Evolutionary conservation across 768 basidiomycete genomes (phyloP), one percentile per base, ranked within the genome.

Genomic region (Clitopilus hobsonii): DNA sequence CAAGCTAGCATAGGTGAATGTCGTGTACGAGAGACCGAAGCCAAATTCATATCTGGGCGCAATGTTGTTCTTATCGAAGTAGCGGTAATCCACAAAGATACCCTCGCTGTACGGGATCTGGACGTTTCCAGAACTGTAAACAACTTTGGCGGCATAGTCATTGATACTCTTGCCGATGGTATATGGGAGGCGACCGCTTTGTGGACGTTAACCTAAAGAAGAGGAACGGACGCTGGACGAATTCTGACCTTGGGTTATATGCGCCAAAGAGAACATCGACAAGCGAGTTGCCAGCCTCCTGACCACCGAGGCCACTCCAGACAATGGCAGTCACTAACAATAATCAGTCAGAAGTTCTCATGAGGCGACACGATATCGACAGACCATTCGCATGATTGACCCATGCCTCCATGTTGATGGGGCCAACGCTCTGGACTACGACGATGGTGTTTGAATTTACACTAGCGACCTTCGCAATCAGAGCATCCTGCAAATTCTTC

Each of bases 391-490:
- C 66, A 58, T 85, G 72, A 51, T 75, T 74, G 38, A 82, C 79
- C 81, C 84, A 85, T 20, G 76, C 58, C 65, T 86, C 81, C 70
- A 80, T 70, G 26, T 73, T 72, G 50, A 85, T 78, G 0, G 81
- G 77, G 0, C 87, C 87, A 47, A 86, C 85, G 6, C 79, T 76
- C 63, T 89, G 83, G 4, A 88, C 74, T 8, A 89, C 78, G 30
- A 89, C 87, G 29, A 91, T 71, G 0, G 84, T 86, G 61, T 81
- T 79, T 23, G 74, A 67, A 61, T 83, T 84, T n/a, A 70, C 71
- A 23, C 69, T 67, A 2, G 87, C 85, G 13, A 83, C 83, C 25
- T 70, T 69, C 36, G 73, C 65, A 7, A 84, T 73, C 54, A 83
- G 63, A 16, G 76, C 71, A 64, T 80, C 70, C 76, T 78, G 24